Evolutionary conservation across 176 grass and related monocot species (phyloP).

Genomic region (Thinopyrum elongatum): DNA sequence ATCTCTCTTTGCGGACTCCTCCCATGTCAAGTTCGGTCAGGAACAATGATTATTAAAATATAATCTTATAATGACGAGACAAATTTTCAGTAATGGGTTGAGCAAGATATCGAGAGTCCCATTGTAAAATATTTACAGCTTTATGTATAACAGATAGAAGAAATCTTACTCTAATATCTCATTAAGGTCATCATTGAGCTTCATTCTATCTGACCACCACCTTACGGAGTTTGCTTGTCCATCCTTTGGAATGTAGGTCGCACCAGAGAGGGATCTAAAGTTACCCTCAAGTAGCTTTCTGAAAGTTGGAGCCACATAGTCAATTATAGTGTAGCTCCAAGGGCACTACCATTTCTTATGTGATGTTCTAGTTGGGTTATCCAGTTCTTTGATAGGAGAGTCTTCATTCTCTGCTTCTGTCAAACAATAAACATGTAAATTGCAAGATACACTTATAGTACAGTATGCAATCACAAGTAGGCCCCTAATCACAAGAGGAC

Average conservation of each 20-base stretch:
- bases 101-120: not conserved
- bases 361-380: not conserved
- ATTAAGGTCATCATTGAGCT: constrained; percentile 61
- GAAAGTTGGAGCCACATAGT: constrained; percentile 66
- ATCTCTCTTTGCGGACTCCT: no score
- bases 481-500: not conserved
- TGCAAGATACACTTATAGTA: not conserved
- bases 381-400: constrained; percentile 32
- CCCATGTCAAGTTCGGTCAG: no score
- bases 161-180: constrained; percentile 59
- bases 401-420: constrained; percentile 47
- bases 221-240: constrained; percentile 32
- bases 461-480: not conserved
- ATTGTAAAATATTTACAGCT: constrained; percentile 2
- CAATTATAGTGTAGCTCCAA: constrained; percentile 64
- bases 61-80: not conserved
- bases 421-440: constrained; percentile 24
- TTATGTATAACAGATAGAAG: not conserved
- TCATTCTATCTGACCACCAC: constrained; percentile 71
- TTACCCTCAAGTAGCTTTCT: constrained; percentile 71
- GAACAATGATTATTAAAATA: constrained; percentile 19
- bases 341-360: constrained; percentile 73
- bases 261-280: constrained; percentile 53
- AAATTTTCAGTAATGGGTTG: not conserved
- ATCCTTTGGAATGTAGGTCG: constrained; percentile 29